A percentile compares a stretch with the other conserved stretches of the same genome.
Conservation (phyloP, 2,329 filamentous ascomycete genomes). For the Phaeosphaeriaceae sp. region DNA sequence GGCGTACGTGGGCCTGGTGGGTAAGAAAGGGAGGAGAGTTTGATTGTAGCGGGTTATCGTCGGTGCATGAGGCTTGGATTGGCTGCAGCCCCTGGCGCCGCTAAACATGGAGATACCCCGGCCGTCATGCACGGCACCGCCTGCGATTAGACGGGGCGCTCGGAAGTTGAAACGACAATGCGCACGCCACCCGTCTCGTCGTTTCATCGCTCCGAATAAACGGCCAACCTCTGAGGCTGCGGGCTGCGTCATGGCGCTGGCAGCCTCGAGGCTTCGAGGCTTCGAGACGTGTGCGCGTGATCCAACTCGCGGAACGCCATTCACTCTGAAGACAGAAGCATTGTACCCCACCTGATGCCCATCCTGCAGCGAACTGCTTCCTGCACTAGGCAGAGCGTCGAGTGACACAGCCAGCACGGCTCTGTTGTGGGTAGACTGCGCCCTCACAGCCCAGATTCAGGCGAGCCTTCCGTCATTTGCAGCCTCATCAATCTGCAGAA, state of each 20-base stretch:
- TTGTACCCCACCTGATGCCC: neutral
- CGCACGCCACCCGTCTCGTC: constrained; percentile 20
- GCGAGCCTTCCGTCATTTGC: constrained; percentile 15
- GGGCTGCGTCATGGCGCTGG: constrained; percentile 18
- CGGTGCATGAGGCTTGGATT: constrained; percentile 19
- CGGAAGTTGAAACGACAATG: constrained; percentile 23
- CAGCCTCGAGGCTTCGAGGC: constrained; percentile 4
- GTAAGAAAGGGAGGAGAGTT: constrained; percentile 29
- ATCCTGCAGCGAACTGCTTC: neutral
- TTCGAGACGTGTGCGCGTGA: neutral
- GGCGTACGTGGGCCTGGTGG: constrained; percentile 21
- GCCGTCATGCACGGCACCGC: constrained; percentile 18
- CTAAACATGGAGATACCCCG: constrained; percentile 10
- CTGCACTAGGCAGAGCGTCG: neutral
- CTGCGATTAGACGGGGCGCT: constrained; percentile 13
- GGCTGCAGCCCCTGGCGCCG: constrained; percentile 19
- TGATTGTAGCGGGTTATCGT: constrained; percentile 26
- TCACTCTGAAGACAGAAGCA: neutral
- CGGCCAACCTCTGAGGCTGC: constrained; percentile 7
- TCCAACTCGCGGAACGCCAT: neutral
- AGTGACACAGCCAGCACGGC: neutral
- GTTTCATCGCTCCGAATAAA: constrained; percentile 33
- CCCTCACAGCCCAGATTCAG: constrained; percentile 9
- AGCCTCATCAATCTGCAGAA: constrained; percentile 20
- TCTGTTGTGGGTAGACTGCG: neutral